Base-by-base conservation (phyloP, 306 rosid genomes). In the Echinosophora koreensis region DNA sequence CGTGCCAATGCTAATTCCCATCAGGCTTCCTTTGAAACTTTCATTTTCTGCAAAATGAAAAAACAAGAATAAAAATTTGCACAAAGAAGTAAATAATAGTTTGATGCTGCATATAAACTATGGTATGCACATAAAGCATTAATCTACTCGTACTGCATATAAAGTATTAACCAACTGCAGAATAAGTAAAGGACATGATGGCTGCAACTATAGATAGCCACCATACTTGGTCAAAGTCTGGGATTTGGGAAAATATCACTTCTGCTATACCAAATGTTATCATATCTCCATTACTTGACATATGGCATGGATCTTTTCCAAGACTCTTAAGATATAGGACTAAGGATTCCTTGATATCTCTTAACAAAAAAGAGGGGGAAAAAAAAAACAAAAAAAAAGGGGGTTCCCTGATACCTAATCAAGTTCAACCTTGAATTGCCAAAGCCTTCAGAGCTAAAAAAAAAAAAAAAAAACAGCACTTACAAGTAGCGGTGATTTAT, bases 191-290 rank as follows among this genome's bases (percentile, higher is more conserved):
- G 28, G 94, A 89, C 94, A 89, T 89, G 16, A 91, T 71, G 44
- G 94, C 94, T 73, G 97, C 92, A 34, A 89, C 90, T 71, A 89
- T 85, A 46, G 94, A 91, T 69, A 89, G 94, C 90, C 94, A 91
- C 94, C 92, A 88, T 13, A 86, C 82, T 77, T 88, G 92, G 76
- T 87, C 91, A 35, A 91, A 89, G 70, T 86, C 94, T 42, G 84
- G 93, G 69, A 89, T 91, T 81, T 91, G 97, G 50, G 92, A 91
- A 83, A 91, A 81, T 64, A 87, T 15, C 49, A 89, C 80, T 79
- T 91, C 92, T 1, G 83, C 84, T 77, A 88, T 66, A 42, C 91
- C 97, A 71, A 89, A 91, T 68, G 94, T 41, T 83, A 91, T 87
- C 97, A 89, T 89, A 63, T 87, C 86, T 15, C 89, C 88, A 52